phyloP scores from a whole-genome alignment of 345 rosid species.

The Linum tenue region DNA sequence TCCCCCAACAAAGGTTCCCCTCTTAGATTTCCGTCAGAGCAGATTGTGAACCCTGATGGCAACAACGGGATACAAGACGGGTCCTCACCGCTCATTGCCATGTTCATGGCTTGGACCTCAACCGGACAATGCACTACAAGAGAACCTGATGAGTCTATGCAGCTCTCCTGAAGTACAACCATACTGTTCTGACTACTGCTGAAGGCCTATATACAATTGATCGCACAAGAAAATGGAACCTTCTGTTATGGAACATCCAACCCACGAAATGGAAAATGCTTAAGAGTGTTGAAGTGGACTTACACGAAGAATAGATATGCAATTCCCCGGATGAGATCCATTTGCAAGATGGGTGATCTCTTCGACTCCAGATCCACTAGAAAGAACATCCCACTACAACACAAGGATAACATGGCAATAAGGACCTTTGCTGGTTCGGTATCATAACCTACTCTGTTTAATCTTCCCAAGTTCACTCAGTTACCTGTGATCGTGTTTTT shows the following conservation, averaged over 20 bases:
- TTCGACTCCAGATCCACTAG: conserved; percentile 73
- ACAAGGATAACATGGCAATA: conserved; percentile 6
- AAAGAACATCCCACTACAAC: conserved; percentile 90
- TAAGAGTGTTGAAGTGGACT: conserved; percentile 12
- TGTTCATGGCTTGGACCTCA: conserved; percentile 65
- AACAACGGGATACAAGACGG: conserved; percentile 73
- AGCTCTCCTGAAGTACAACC: conserved; percentile 93
- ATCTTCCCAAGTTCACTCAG: not conserved
- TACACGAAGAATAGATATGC: conserved; percentile 91
- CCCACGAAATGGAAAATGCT: not conserved
- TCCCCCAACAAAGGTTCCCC: conserved; percentile 22
- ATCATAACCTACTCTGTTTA: not conserved
- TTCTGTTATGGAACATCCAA: not conserved
- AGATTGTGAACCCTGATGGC: conserved; percentile 89
- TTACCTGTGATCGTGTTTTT: conserved; percentile 83
- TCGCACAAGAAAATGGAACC: not conserved
- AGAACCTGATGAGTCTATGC: conserved; percentile 77
- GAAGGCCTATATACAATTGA: conserved; percentile 38
- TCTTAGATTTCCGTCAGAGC: conserved; percentile 51
- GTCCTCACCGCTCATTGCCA: conserved; percentile 94
- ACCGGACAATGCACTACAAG: conserved; percentile 80
- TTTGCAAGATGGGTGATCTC: conserved; percentile 91
- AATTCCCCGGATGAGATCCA: conserved; percentile 83
- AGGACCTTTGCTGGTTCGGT: not conserved
- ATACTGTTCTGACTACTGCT: conserved; percentile 74